phyloP scores from a whole-genome alignment of 2,329 filamentous ascomycete genomes.

The Didymella pomorum region DNA sequence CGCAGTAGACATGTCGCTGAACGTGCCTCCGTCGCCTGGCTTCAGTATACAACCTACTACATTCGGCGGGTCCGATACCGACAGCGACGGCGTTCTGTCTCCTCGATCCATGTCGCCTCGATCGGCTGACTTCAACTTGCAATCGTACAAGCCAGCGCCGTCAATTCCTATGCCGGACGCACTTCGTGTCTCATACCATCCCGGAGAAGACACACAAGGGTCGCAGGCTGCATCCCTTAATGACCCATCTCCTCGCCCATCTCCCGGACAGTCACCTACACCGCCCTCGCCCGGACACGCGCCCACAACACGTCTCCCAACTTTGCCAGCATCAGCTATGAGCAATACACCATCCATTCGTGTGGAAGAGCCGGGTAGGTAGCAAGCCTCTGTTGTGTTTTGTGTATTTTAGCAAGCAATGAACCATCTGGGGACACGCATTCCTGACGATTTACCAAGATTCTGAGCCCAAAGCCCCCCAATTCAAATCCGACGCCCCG shows the following conservation, averaged over 20 bases:
- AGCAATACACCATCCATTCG: constrained; percentile 31
- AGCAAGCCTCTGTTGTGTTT: constrained; percentile 36
- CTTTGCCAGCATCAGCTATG: constrained; percentile 33
- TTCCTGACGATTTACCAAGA: constrained; percentile 37
- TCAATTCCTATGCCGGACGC: constrained; percentile 38
- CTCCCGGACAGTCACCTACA: constrained; percentile 33
- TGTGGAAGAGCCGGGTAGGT: constrained; percentile 45
- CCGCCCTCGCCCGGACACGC: constrained; percentile 37
- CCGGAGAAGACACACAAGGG: constrained; percentile 25
- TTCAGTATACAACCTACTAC: constrained; percentile 31
- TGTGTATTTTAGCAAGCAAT: constrained; percentile 39
- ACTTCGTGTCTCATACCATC: constrained; percentile 37
- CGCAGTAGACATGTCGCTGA: constrained; percentile 47
- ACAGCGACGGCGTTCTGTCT: constrained; percentile 33
- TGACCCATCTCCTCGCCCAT: constrained; percentile 18
- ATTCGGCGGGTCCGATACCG: constrained; percentile 42
- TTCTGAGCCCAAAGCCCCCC: constrained; percentile 20
- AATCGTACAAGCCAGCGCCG: constrained; percentile 41
- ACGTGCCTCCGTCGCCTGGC: constrained; percentile 45
- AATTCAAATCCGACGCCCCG: background rate
- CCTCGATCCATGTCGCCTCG: constrained; percentile 38
- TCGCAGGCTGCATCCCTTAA: constrained; percentile 45
- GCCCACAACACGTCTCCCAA: constrained; percentile 38
- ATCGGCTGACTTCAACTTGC: constrained; percentile 31
- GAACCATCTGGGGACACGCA: constrained; percentile 28